Evolutionary conservation across 2,329 filamentous ascomycete species (phyloP), one percentile per base, ranked within the genome.

Genomic region (Microascus cirrosus): DNA sequence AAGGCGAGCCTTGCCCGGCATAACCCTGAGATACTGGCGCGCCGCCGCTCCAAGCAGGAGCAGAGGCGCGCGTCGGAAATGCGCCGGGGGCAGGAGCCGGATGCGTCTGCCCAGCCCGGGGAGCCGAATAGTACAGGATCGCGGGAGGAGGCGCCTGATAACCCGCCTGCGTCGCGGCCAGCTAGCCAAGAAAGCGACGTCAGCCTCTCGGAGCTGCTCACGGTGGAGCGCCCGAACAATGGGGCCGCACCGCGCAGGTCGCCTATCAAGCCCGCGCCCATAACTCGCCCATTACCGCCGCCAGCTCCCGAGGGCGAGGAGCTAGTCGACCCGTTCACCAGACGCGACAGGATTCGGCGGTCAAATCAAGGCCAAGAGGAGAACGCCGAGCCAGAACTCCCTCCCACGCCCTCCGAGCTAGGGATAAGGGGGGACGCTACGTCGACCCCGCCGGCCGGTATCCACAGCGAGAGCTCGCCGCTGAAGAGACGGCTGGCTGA

Each of bases 1-100:
- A 82, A 77, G 65, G 77, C 84, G 13, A 88, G 83, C 63, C 70
- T 87, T 15, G 75, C 83, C 59, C 79, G 81, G 61, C 78, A 81
- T 54, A 81, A 86, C 60, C 81, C 84, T 0, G 77, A 83, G 12
- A 73, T 85, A 7, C 69, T 85, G 36, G 71, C 76, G 58, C 73
- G 77, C 61, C 67, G 72, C 65, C 45, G 54, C 18, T n/a, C 25
- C 13, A 28, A 45, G 42, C 42, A 8, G 18, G n/a, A 39, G 18
- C 60, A 62, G 42, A 20, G 24, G 42, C 48, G 39, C 56, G 35
- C 24, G 28, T 39, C 39, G 52, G 20, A 42, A 45, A 58, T 48
- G 32, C 58, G 15, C n/a, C 57, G 2, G 56, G 34, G 22, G 10
- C 56, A 11, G 61, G 60, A n/a, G 52, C 62, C 61, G 60, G 57